Evolutionary conservation across 148 eudicot genomes (phyloP), one percentile per base, ranked within the genome.

Genomic region (Nyssa sinensis): DNA sequence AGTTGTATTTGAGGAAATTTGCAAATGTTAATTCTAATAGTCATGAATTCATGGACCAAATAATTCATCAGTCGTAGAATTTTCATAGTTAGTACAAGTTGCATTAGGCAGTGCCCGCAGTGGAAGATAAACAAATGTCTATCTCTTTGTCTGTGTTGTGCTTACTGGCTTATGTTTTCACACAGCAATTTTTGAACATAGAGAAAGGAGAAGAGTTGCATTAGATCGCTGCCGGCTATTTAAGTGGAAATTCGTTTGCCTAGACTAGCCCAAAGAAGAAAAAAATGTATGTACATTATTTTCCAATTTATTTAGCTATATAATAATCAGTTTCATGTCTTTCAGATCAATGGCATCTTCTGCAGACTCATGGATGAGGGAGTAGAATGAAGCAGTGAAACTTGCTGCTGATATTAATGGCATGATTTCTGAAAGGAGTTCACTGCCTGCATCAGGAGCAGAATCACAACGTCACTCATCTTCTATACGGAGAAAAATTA

Each of bases 391-490:
- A 72, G 93, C 97, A 3, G 84, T 80, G 49, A 93, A 84, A 72
- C 86, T 93, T 75, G 81, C 91, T 51, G 98, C 91, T 60, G 98
- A 91, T 74, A 83, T 91, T 32, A 83, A 76, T 67, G 84, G 81
- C 66, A 88, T 88, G 94, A 87, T 93, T 67, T 85, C 98, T 33
- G 94, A 87, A 75, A 91, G 87, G 81, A 80, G 84, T 70, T 81
- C 88, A 67, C 19, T 85, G 69, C 75, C 86, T 30, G 77, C 71
- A 21, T 76, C 85, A n/a, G 94, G 97, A 78, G 79, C 93, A 58
- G 94, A 91, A 27, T 81, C 90, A 25, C 90, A 93, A 41, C 91
- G 97, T 28, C 93, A 91, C 84, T 84, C 88, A 75, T 91, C 98
- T 66, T 80, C 98, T 30, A 80, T 87, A 67, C 75, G 98, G 58